Evolutionary conservation across 345 rosid genomes (phyloP).

Genomic region (Brassica carinata): DNA sequence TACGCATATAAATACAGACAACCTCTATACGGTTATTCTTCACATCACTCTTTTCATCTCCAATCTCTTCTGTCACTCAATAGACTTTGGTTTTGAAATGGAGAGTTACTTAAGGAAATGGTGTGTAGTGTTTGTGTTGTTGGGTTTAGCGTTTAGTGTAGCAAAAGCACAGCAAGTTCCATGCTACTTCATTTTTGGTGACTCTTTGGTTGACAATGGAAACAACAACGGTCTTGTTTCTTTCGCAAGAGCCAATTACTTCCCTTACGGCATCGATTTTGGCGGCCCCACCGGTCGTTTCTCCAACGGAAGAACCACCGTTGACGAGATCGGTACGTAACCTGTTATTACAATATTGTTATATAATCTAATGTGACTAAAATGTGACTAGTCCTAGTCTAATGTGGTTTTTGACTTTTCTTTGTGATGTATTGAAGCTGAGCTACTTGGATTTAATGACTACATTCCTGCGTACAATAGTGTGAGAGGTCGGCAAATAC

Average conservation of each 20-base stretch:
- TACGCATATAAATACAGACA: constrained; percentile 28
- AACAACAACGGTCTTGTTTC: constrained; percentile 76
- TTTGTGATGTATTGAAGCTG: constrained; percentile 47
- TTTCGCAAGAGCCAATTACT: constrained; percentile 71
- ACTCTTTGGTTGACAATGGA: constrained; percentile 89
- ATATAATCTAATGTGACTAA: background rate
- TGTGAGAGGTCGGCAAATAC: constrained; percentile 52
- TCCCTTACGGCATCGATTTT: constrained; percentile 91
- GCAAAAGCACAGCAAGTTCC: constrained; percentile 58
- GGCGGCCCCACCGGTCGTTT: constrained; percentile 85
- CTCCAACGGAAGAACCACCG: constrained; percentile 78
- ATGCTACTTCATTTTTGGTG: constrained; percentile 86
- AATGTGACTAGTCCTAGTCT: background rate
- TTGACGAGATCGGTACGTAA: constrained; percentile 62
- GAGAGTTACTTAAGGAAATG: constrained; percentile 31
- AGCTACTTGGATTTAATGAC: constrained; percentile 59
- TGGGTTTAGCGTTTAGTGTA: constrained; percentile 29
- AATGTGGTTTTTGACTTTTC: constrained; percentile 4
- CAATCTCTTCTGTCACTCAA: background rate
- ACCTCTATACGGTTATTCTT: background rate
- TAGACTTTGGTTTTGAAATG: constrained; percentile 24
- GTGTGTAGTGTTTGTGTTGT: constrained; percentile 37
- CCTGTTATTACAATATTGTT: background rate
- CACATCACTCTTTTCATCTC: constrained; percentile 32
- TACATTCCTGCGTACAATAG: constrained; percentile 58